Base-by-base conservation (phyloP, 148 eudicot genomes). In the Camellia sinensis region DNA sequence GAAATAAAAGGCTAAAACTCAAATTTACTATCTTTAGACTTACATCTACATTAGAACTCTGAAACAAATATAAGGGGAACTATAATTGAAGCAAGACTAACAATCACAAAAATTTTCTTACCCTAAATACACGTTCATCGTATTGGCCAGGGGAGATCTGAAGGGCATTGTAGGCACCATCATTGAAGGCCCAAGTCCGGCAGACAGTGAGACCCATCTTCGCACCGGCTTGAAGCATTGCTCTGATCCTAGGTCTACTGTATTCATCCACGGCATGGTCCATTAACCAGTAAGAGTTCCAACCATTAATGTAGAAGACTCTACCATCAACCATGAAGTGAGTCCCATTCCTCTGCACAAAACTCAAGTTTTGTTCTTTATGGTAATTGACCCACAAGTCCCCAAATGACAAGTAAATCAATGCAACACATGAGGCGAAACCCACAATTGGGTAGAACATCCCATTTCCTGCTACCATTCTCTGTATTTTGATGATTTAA, bases 221-320 rank as follows among this genome's bases (percentile, higher is more conserved):
- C 11, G 97, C 92, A 77, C 92, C 98, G 67, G 89, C 87, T 83
- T 84, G 86, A 44, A 92, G 85, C 87, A 96, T 88, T 18, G 82
- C 87, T 75, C 81, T 86, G 18, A 96, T 87, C 78, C 89, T 89
- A 7, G 87, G 82, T 75, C 88, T 88, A 17, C 82, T 83, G n/a
- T 70, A 74, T 0, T 65, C 87, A 67, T 94, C 90, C 77, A 87
- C 97, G 76, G 94, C 95, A 79, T 93, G 94, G 74, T 94, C 93
- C 98, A 96, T 96, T 64, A 96, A 82, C 99, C 99, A 96, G 79
- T 96, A 96, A 66, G 99, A 96, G 67, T 96, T 96, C 98, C 98
- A 96, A 19, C 99, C 99, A 87, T 96, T 96, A 4, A 92, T 78
- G 75, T 90, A 96, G 67, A 93, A 96, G 15, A 89, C 86, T 60